Evolutionary conservation across 2,329 filamentous ascomycete species (phyloP), one percentile per base, ranked within the genome.

Genomic region (Myriosclerotinia curreyana): DNA sequence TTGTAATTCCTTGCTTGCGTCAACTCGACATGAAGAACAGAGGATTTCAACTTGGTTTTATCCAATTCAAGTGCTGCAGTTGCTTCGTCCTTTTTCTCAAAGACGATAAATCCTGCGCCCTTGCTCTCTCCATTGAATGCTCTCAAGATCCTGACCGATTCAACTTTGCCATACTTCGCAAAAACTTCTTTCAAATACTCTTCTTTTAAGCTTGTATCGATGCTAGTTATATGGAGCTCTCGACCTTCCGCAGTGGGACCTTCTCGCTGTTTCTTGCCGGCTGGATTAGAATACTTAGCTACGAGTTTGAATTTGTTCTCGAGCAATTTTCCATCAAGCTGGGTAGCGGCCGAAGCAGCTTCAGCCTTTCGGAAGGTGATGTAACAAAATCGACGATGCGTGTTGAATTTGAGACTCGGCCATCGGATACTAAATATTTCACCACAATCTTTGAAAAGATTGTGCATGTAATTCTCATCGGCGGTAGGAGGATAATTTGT

Each of bases 371-470:
- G 83, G 74, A 97, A 97, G n/a, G 96, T 91, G 8, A 97, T 82
- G 75, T 99, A 99, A 79, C 93, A 97, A 78, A 99, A 99, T 31
- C 95, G 89, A 40, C 95, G 90, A 70, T 91, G 88, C 1, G 89
- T 88, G 72, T 97, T 94, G 76, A 84, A 92, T 75, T 96, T 96
- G 60, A 99, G 83, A 64, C 92, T 96, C 2, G 95, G 95, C 78
- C 95, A 95, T 28, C 95, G 88, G 60, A 98, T 83, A 71, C 88
- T 91, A 63, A 96, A 81, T 63, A 99, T 87, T 51, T 94, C 86
- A 51, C 95, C 95, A 72, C 88, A 94, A 65, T 85, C 80, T 66
- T 83, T 81, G 76, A 94, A 94, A 3, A 94, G 77, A 44, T 84
- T 76, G 49, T 84, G 84, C 28, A 95, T 82, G 71, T 85, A 91